Evolutionary conservation across 2,329 filamentous ascomycete genomes (phyloP).

Genomic region (Pseudopyricularia cyperi): DNA sequence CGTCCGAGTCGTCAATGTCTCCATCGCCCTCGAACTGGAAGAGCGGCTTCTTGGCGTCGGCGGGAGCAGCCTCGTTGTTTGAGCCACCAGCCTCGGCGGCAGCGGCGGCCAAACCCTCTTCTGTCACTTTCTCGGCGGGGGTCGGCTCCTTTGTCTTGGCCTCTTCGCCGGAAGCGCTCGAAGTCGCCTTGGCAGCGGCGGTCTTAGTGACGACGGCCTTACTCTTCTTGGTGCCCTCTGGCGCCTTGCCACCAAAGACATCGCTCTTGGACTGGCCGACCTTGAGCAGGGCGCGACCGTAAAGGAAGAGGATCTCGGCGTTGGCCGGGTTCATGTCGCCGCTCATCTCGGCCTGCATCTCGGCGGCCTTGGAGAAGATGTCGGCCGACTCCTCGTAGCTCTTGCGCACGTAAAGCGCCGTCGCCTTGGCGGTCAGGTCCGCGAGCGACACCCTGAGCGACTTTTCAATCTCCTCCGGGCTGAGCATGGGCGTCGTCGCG

Average conservation of each 20-base stretch:
- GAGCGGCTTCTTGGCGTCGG: conserved; percentile 54
- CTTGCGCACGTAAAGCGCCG: conserved; percentile 77
- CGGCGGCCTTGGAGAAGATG: conserved; percentile 75
- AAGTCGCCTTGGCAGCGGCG: conserved; percentile 26
- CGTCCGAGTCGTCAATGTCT: conserved; percentile 77
- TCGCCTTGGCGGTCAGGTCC: conserved; percentile 68
- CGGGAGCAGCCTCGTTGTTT: conserved; percentile 19
- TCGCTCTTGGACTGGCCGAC: conserved; percentile 91
- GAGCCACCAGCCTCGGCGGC: conserved; percentile 29
- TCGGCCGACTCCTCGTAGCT: conserved; percentile 80
- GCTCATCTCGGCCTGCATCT: conserved; percentile 81
- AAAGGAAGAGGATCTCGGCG: conserved; percentile 86
- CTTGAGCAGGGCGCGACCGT: conserved; percentile 87
- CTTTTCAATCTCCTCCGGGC: conserved; percentile 17
- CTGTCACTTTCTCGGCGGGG: conserved; percentile 25
- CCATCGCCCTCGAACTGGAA: conserved; percentile 94
- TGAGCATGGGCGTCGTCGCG: conserved; percentile 18
- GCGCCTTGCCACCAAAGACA: conserved; percentile 73
- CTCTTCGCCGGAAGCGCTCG: conserved; percentile 15
- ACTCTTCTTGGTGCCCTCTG: conserved; percentile 38
- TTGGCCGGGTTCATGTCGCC: conserved; percentile 86
- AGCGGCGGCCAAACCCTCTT: conserved; percentile 30
- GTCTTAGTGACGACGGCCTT: conserved; percentile 25
- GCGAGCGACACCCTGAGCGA: conserved; percentile 51
- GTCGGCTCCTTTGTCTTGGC: conserved; percentile 10